Base-by-base conservation (phyloP, 2,329 filamentous ascomycete genomes). In the Geosmithia morbida region DNA sequence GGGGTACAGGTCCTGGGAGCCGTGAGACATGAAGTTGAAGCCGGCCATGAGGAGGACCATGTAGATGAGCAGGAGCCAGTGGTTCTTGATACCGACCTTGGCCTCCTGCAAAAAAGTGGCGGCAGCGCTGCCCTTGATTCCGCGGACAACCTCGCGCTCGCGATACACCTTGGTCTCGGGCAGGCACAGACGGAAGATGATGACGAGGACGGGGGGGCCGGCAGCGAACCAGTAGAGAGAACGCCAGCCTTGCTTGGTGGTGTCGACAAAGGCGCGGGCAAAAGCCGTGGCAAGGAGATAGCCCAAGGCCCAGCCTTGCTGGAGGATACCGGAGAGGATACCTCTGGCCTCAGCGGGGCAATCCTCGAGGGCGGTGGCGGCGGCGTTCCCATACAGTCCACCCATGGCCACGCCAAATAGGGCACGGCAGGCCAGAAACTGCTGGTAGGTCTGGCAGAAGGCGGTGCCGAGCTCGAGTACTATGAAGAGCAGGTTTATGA, bases 211-310 rank as follows among this genome's bases (percentile, higher is more conserved):
- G 0, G 88, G 88, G 0, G 86, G 85, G 39, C 81, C 76, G 6
- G 87, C 86, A 13, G 82, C 87, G 61, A 94, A 94, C 87, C 88
- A 95, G 69, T 81, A 94, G 0, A 94, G 69, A 1, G 87, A 86
- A 7, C 88, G 73, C 88, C 88, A 95, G 46, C 74, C 80, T 58
- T 94, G 82, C 1, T 78, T 62, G 1, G 87, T 90, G 1, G 87
- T 92, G 61, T 85, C 68, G 45, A 89, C 77, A 7, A 92, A 72
- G 4, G 71, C 86, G 7, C 79, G 69, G 11, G 76, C 64, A 53
- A 85, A 79, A 14, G 75, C 74, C 0, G 74, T 65, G 2, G 70
- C 70, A 11, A 77, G 65, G 1, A 85, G 70, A 58, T 88, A 89
- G 13, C 85, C 74, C 46, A 75, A 70, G 1, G 64, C 83, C 66